Base-by-base conservation (phyloP, 2,329 filamentous ascomycete species). In the Ilyonectria mors-panacis region DNA sequence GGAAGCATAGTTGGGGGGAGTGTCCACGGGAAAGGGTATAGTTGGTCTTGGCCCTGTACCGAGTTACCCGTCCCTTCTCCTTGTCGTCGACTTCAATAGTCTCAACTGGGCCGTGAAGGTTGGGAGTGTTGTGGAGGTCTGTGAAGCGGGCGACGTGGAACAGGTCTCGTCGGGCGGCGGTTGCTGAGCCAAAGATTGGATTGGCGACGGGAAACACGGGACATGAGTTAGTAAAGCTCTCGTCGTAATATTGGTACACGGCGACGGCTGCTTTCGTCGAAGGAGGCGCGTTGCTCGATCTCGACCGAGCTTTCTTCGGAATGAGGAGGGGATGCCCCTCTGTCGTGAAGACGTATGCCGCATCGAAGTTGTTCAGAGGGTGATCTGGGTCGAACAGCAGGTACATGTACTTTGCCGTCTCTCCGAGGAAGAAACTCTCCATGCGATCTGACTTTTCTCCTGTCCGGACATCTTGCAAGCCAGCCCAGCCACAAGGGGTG, bases 361-460 rank as follows among this genome's bases (percentile, higher is more conserved):
- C 91, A 80, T 98, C 96, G 44, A 97, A 83, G 21, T 89, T 91
- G 80, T 98, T 98, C 47, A 99, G 83, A 0, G 95, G 94, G 81
- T 98, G 96, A 15, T 91, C 87, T 5, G 91, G 87, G 71, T 97
- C 93, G 79, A 97, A 98, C 2, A 98, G 88, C 61, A 99, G 84
- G 79, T 97, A 98, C 69, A 99, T 85, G 79, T 99, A 99, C 81
- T 98, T 98, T 50, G 94, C 92, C 1, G 96, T 99, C 81, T 99
- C 96, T 15, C 96, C 95, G 1, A 99, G 86, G 77, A 98, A 98
- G 85, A 98, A 99, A 78, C 95, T 98, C 81, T 99, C 96, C 96
- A 98, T 98, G 37, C 96, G 92, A 78, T 99, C 95, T 73, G 89
- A 93, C 80, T 94, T 90, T 81, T 98, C 94, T 4, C 95, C 95